Evolutionary conservation across 768 basidiomycete species (phyloP), one percentile per base, ranked within the genome.

Genomic region (Serendipita sp.): DNA sequence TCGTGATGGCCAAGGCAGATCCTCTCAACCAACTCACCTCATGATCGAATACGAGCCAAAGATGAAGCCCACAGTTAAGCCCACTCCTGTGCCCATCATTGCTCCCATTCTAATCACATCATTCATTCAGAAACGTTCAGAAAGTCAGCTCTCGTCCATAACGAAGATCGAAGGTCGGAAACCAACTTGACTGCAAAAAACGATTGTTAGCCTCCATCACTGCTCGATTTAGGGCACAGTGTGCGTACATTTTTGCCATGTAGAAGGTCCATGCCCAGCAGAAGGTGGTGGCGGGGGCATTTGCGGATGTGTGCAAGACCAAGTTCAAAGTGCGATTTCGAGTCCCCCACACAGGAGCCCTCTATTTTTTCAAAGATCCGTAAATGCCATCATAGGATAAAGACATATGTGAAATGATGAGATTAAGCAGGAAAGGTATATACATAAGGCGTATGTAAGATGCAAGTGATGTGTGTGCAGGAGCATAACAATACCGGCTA

Each of bases 21-120:
- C 41, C 13, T 41, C 41, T 41, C n/a, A n/a, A n/a, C 30, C 48
- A 32, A 70, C 86, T 71, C 69, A 90, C 93, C 92, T 79, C 48
- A 98, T 75, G 72, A 98, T 90, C 70, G 85, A 92, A 78, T 88
- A 96, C 32, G 87, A 85, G 47, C 95, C 95, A 71, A 98, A 98
- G 66, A 99, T 86, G 77, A 98, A 97, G 16, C 96, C 95, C 72
- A 97, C 96, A 38, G 93, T 95, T 53, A 96, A 81, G 11, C 95
- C 95, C 64, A 97, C 94, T 66, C 91, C 90, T 69, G 86, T 89
- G 65, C 90, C 90, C 89, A 92, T 92, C 65, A 90, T 75, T 51
- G 90, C 91, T 70, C 90, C 90, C 90, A 92, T 92, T 74, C 90
- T 92, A 86, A 24, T 41, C 24, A 15, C 0, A 64, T 38, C 32